Evolutionary conservation across 2,329 filamentous ascomycete genomes (phyloP), one percentile per base, ranked within the genome.

Genomic region (Fusarium nygamai): DNA sequence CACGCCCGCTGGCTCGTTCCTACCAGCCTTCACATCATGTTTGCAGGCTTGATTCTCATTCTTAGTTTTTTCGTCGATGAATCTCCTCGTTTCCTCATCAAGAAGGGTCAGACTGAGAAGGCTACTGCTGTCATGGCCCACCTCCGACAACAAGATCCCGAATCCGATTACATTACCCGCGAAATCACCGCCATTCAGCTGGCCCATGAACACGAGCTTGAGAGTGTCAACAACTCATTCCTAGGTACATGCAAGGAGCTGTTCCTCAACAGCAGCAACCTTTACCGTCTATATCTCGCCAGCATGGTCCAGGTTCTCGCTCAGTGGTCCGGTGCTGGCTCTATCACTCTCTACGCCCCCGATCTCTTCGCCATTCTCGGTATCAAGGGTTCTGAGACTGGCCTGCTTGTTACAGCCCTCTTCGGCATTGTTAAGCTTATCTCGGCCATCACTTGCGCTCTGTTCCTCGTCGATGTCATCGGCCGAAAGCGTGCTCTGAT

Each of bases 271-370:
- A 16, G 53, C n/a, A 75, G 68, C n/a, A 75, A 75, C 27, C 51
- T 75, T 5, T 57, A 71, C 29, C 68, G 72, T 6, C 59, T 75
- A 0, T 73, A 75, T 9, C 72, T 74, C 27, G 71, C 72, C 14
- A 66, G 73, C 12, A 75, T 75, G 60, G 72, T 73, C 3, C 73
- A 75, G 10, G 71, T 75, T 20, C 38, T 75, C 9, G 72, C 72
- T 6, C 69, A 75, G 8, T 75, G 73, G 54, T 75, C 72, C 9
- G 72, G 72, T 12, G 72, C 72, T 1, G 71, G 73, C 4, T 72
- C 72, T 1, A 64, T 69, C 12, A 69, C 66, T 24, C 36, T 69
- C 2, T 69, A 69, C 13, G 64, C 64, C 3, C 66, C 66, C 4
- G 64, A 68, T 5, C n/a, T 69, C 16, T 69, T 69, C 3, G 56